Conservation (phyloP, 139 green algal species). For the Asterochloris erici region DNA sequence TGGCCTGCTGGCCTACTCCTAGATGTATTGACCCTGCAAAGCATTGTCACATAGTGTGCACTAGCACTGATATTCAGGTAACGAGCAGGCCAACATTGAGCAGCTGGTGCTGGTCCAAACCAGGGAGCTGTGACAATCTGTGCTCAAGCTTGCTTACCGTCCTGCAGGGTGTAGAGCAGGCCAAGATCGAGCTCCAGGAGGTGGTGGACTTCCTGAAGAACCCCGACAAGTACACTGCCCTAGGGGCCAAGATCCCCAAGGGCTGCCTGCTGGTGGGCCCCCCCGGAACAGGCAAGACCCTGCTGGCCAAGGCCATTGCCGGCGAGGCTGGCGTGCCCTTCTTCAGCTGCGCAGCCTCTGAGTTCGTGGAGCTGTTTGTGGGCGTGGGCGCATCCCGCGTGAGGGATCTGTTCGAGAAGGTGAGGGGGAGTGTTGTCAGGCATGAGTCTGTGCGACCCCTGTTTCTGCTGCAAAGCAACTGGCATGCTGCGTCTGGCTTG, state of each 20-base stretch:
- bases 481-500: no score
- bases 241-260: slow-evolving; percentile 95
- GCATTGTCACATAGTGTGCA: not conserved
- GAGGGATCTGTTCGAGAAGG: slow-evolving; percentile 97
- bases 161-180: slow-evolving; percentile 81
- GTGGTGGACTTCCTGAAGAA: slow-evolving; percentile 96
- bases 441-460: no score
- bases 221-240: slow-evolving; percentile 90
- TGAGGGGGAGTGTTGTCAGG: slow-evolving; percentile 14
- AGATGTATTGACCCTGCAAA: not conserved
- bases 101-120: not conserved
- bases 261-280: slow-evolving; percentile 92
- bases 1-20: no score
- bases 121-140: not conserved
- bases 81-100: no score
- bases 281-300: slow-evolving; percentile 85
- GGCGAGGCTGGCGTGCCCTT: slow-evolving; percentile 97
- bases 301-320: slow-evolving; percentile 84
- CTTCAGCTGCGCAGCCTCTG: slow-evolving; percentile 94
- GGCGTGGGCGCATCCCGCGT: slow-evolving; percentile 95
- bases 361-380: slow-evolving; percentile 99
- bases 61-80: no score
- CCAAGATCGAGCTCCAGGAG: slow-evolving; percentile 96
- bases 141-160: not conserved
- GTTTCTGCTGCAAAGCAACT: no score